A percentile compares a stretch with the other conserved stretches of the same genome.
These are phyloP conservation scores for Ophiostoma quercus DNA, from an alignment of 2,329 filamentous ascomycete genomes.

Conservation along the genomic window DNA sequence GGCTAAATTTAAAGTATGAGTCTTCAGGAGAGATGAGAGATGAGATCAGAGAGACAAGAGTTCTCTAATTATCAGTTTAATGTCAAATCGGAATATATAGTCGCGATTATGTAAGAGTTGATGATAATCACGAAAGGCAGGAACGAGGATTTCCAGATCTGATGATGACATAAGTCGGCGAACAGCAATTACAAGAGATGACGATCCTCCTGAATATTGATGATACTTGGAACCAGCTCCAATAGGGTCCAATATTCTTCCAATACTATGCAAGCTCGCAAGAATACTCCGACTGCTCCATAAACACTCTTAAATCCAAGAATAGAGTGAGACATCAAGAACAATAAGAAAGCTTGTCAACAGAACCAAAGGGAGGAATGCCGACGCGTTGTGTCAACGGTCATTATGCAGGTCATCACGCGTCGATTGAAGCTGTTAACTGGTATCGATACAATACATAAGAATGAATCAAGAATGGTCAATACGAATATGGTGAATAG, in stretches of 20 bases:
- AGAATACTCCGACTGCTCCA: too few species aligned
- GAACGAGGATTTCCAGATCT: too few species aligned
- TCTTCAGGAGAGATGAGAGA: not conserved
- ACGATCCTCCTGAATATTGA: not conserved
- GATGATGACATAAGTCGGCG: not conserved
- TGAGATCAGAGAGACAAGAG: too few species aligned
- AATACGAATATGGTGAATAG: too few species aligned
- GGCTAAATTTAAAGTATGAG: not conserved
- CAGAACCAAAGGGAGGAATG: not conserved
- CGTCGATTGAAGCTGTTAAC: not conserved
- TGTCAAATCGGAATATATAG: not conserved
- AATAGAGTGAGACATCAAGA: not conserved
- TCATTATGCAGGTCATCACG: not conserved
- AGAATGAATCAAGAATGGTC: too few species aligned
- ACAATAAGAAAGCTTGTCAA: not conserved
- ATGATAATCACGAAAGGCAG: not conserved
- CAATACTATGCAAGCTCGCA: too few species aligned
- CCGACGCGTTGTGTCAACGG: not conserved
- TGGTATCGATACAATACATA: too few species aligned
- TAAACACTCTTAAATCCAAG: not conserved
- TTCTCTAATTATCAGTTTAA: too few species aligned
- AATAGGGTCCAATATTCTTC: not conserved
- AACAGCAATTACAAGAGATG: not conserved
- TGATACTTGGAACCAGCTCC: too few species aligned
- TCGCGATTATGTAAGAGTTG: not conserved